Conservation (phyloP, 2,329 filamentous ascomycete species). For the Beauveria scarabaeidicola region DNA sequence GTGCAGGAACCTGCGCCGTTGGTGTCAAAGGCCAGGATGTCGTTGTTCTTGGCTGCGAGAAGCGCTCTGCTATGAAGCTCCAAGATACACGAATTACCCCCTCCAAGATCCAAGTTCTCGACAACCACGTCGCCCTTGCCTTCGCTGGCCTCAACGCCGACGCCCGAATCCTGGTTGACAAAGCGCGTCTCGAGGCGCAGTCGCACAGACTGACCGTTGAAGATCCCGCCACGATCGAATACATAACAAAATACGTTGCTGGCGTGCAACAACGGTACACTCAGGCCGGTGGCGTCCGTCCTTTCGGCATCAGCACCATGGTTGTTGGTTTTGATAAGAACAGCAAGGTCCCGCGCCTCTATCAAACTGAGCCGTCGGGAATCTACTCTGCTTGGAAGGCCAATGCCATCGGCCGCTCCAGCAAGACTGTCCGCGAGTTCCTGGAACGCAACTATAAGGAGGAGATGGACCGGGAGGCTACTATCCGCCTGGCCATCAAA, state of each 20-base stretch:
- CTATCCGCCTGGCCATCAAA: conserved; percentile 95
- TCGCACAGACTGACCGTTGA: conserved; percentile 95
- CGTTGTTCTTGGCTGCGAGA: conserved; percentile 95
- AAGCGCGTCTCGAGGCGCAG: conserved; percentile 93
- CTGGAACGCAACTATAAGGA: conserved; percentile 98
- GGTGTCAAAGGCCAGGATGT: conserved; percentile 93
- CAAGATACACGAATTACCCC: conserved; percentile 99
- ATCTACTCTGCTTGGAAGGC: conserved; percentile 99
- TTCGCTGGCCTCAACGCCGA: conserved; percentile 97
- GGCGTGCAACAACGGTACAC: conserved; percentile 98
- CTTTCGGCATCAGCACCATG: conserved; percentile 97
- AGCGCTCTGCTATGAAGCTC: conserved; percentile 97
- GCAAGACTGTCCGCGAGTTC: conserved; percentile 98
- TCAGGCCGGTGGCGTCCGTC: conserved; percentile 93
- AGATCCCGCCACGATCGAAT: conserved; percentile 95
- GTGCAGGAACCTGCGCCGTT: conserved; percentile 85
- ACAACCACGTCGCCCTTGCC: conserved; percentile 91
- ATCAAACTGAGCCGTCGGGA: conserved; percentile 98
- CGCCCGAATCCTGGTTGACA: conserved; percentile 95
- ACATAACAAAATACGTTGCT: conserved; percentile 98
- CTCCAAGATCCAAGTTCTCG: conserved; percentile 94
- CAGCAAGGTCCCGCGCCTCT: conserved; percentile 79
- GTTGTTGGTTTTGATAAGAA: conserved; percentile 98
- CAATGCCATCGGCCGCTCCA: conserved; percentile 95
- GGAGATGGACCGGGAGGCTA: conserved; percentile 91